Percentiles rank a stretch among this genome's conserved stretches.
phyloP scores from a whole-genome alignment of 345 rosid genomes.

The Raphanus raphanistrum region DNA sequence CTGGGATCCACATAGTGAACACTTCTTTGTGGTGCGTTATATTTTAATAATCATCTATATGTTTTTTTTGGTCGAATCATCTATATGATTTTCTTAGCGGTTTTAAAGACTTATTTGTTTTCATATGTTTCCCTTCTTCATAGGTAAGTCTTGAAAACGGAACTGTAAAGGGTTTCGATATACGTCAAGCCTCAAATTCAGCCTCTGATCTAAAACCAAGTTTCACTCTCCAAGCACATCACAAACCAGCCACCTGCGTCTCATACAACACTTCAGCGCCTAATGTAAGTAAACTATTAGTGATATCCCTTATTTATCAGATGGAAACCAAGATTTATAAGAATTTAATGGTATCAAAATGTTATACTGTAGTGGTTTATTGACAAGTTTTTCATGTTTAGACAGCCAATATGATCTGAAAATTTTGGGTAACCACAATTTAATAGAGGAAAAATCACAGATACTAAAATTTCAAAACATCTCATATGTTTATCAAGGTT shows the following conservation, averaged over 20 bases:
- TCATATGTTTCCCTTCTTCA: slow-evolving; percentile 11
- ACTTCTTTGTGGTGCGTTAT: slow-evolving; percentile 74
- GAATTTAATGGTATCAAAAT: neutral
- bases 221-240: slow-evolving; percentile 80
- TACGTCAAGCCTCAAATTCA: slow-evolving; percentile 52
- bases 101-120: slow-evolving; percentile 1
- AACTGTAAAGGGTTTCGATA: slow-evolving; percentile 71
- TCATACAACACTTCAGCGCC: slow-evolving; percentile 58
- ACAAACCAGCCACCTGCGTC: slow-evolving; percentile 68
- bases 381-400: neutral
- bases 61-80: neutral
- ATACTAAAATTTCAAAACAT: neutral
- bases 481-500: neutral
- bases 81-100: neutral
- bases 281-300: slow-evolving; percentile 38
- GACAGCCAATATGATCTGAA: neutral
- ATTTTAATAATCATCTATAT: neutral
- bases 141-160: slow-evolving; percentile 92
- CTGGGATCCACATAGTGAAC: slow-evolving; percentile 86
- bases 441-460: neutral
- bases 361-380: neutral
- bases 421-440: neutral
- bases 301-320: neutral
- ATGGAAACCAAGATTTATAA: neutral
- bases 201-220: slow-evolving; percentile 51